Evolutionary conservation across 192 early-diverging fungal genomes (phyloP), one percentile per base, ranked within the genome.

Genomic region (Phlyctochytrium bullatum): DNA sequence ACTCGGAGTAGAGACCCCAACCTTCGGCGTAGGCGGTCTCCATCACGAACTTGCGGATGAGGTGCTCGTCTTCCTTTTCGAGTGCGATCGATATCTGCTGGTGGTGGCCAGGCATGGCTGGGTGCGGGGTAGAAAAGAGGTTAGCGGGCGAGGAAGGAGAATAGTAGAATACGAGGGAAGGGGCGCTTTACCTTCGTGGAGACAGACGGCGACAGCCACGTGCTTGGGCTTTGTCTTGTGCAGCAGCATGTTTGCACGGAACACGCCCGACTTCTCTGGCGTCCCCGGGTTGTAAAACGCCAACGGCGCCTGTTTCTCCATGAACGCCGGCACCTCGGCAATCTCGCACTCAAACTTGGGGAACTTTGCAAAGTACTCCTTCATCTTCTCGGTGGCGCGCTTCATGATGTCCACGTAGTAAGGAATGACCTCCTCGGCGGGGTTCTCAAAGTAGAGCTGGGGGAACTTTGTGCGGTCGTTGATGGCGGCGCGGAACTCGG

Each of bases 121-220:
- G 64, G 3, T 54, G 52, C 20, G 64, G 64, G 47, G n/a, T n/a
- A n/a, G n/a, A n/a, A n/a, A n/a, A n/a, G n/a, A n/a, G n/a, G n/a
- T n/a, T n/a, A n/a, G n/a, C n/a, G n/a, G n/a, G n/a, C n/a, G n/a
- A n/a, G n/a, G n/a, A n/a, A n/a, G n/a, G n/a, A n/a, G n/a, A n/a
- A n/a, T n/a, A n/a, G n/a, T n/a, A n/a, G n/a, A n/a, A n/a, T n/a
- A n/a, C n/a, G n/a, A n/a, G n/a, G n/a, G n/a, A n/a, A n/a, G n/a
- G n/a, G n/a, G n/a, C n/a, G n/a, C n/a, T n/a, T 66, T 66, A 14
- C 70, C 73, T 59, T 76, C 75, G 64, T 80, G 74, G 31, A 80
- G 34, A 23, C 61, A 56, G 20, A 69, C 4, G 2, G 67, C 69
- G 6, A 54, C 59, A 59, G 60, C 66, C 47, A 36, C 60, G 53